Base-by-base conservation (phyloP, 495 filamentous ascomycete genomes). In the Symbiotaphrina buchneri region DNA sequence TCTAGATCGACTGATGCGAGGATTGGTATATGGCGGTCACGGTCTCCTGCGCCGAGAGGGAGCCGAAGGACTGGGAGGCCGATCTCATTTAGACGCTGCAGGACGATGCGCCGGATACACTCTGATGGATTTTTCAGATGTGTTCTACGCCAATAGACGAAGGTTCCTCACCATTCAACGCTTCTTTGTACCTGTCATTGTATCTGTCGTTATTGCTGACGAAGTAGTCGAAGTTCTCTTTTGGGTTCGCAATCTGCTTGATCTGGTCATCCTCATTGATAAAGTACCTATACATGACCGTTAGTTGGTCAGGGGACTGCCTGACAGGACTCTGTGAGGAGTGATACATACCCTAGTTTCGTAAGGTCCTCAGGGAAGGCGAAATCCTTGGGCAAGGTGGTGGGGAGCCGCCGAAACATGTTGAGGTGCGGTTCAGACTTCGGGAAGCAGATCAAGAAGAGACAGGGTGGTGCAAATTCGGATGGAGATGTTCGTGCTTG, bases 201-300 rank as follows among this genome's bases (percentile, higher is more conserved):
- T 62, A 65, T 23, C 81, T 72, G 11, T 60, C 53, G 47, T 78
- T 76, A 34, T 65, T 70, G 46, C 59, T 70, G 38, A 76, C 48
- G 47, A 65, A 74, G 61, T 56, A 90, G 36, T 74, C 58, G 54
- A 79, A 85, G 42, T 69, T 70, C 43, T 63, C 47, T 13, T 71
- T 57, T 2, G 73, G 68, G 34, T 77, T 51, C 6, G 60, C 53
- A 37, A 75, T 68, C 39, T 55, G 63, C 26, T 72, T 63, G 39
- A 91, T 68, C 43, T 80, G 69, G 41, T 82, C 74, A 6, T 65
- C 49, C 2, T 68, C 58, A 32, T 71, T 78, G 53, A 84, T 49
- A 42, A 68, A 71, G 43, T 76, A 83, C 10, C 76, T 82, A 30
- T 1, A 21, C 18, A 15, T 18, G 8, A 30, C 8, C 28, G 8